These are phyloP conservation scores for Ganoderma lucidum DNA, from an alignment of 1,284 basidiomycete species.

Conservation along the genomic window DNA sequence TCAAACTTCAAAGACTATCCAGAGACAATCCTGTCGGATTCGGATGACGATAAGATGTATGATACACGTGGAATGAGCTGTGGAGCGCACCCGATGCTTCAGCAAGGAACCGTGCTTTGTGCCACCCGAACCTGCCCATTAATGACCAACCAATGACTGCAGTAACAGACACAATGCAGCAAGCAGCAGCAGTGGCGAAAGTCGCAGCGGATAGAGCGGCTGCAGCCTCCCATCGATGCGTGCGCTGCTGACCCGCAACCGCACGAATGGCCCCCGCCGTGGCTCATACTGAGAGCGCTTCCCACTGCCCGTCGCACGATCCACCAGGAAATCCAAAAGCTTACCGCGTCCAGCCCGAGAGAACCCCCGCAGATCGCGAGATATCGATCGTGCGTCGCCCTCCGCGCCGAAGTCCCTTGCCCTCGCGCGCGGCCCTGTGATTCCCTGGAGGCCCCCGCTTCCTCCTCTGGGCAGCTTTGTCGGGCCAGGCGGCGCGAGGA, in stretches of 20 bases:
- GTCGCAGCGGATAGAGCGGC: conserved; percentile 6
- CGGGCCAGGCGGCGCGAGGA: conserved; percentile 7
- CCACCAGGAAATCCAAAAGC: conserved; percentile 21
- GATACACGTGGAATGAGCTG: conserved; percentile 10
- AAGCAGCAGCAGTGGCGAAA: background rate
- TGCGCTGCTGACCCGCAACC: conserved; percentile 10
- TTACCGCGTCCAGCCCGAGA: conserved; percentile 27
- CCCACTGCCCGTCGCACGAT: background rate
- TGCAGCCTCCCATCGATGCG: conserved; percentile 24
- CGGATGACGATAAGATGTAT: conserved; percentile 18
- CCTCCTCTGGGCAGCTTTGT: background rate
- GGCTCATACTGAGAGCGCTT: conserved; percentile 25
- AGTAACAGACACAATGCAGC: conserved; percentile 9
- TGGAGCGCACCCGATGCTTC: conserved; percentile 4
- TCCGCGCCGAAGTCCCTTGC: conserved; percentile 14
- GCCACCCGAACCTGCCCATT: conserved; percentile 12
- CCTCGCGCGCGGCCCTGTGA: conserved; percentile 10
- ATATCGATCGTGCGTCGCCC: conserved; percentile 27
- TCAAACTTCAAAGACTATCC: background rate
- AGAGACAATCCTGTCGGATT: conserved; percentile 12
- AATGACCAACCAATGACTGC: conserved; percentile 2
- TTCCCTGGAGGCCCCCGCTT: background rate
- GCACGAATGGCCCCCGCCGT: conserved; percentile 14
- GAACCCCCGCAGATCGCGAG: conserved; percentile 28
- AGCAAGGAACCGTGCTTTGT: conserved; percentile 9